Evolutionary conservation across 2,329 filamentous ascomycete species (phyloP), one percentile per base, ranked within the genome.

Genomic region (Paecilomyces formosus): DNA sequence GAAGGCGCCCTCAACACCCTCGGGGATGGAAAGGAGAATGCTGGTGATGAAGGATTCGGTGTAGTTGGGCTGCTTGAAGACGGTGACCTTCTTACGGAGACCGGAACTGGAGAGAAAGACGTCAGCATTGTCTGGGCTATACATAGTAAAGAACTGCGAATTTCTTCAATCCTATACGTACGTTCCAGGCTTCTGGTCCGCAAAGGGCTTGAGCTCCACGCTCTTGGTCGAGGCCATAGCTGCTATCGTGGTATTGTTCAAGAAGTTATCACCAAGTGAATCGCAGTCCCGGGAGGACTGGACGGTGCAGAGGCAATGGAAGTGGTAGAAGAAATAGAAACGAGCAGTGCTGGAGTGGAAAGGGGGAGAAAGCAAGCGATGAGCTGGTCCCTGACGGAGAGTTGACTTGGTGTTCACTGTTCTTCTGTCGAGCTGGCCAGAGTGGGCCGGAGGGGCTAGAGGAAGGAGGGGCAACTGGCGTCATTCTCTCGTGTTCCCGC

Each of bases 121-220:
- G 68, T 65, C 50, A 52, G 50, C 50, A 52, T 24, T 28, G 22
- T 26, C 6, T 15, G 24, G 12, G 18, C 26, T 11, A 13, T 7
- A 24, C 21, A 26, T 24, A 3, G 18, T 13, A 1, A 52, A 22
- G 7, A 26, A 21, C 45, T 33, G 50, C 33, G 57, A 35, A 35
- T 21, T 45, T 31, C 11, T 12, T 31, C 30, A 18, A 7, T 18
- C n/a, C n/a, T 21, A 45, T 31, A 92, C 93, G 78, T 86, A 97
- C 93, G 93, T 97, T 85, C 93, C 93, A 64, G 93, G 92, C 84
- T 99, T 99, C 85, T 99, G 94, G 84, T 97, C 94, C 64, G 88
- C 83, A 78, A 94, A 97, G 61, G 92, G 85, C 76, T 86, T 86
- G 76, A 96, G 86, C 67, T 88, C 84, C 70, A 97, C 89, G 57